phyloP scores from a whole-genome alignment of 208 protist genomes.

The Zelonia costaricensis region DNA sequence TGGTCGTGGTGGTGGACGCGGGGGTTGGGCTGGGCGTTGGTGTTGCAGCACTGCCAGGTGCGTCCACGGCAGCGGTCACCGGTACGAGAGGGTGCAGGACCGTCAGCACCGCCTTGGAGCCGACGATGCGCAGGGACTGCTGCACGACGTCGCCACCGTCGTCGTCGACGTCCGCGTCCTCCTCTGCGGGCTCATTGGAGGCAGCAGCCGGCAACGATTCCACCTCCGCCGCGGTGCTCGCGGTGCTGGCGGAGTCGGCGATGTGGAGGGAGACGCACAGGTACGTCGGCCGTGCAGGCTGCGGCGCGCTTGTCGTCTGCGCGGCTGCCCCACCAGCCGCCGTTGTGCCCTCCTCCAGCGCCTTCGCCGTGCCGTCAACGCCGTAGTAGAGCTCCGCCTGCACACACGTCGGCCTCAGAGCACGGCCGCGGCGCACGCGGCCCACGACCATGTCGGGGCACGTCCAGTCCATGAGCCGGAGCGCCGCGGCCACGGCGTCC shows the following conservation, averaged over 20 bases:
- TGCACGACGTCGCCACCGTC: slow-evolving; percentile 2
- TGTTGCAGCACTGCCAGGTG: too few species aligned
- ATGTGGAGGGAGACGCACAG: slow-evolving; percentile 24
- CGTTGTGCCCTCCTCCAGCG: not conserved
- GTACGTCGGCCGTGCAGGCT: slow-evolving; percentile 9
- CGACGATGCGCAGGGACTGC: slow-evolving; percentile 23
- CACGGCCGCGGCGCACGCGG: slow-evolving; percentile 18
- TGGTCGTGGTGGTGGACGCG: not conserved
- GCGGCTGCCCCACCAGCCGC: not conserved
- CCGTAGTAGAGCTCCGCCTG: slow-evolving; percentile 32
- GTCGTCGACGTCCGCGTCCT: not conserved
- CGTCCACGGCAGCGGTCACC: not conserved
- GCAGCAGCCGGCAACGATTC: too few species aligned
- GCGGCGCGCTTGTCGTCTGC: not conserved
- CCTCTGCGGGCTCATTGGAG: too few species aligned
- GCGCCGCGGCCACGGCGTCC: slow-evolving; percentile 27
- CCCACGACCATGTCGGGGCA: slow-evolving; percentile 32
- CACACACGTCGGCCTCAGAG: slow-evolving; percentile 8
- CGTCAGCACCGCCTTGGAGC: slow-evolving; percentile 20
- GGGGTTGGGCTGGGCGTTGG: not conserved
- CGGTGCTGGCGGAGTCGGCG: not conserved
- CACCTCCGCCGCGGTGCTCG: too few species aligned
- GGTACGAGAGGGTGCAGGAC: slow-evolving; percentile 20
- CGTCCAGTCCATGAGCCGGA: slow-evolving; percentile 32
- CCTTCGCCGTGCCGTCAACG: too few species aligned